These are phyloP conservation scores for Pseudogymnoascus sp. DNA, from an alignment of 2,329 filamentous ascomycete species.

Conservation along the genomic window DNA sequence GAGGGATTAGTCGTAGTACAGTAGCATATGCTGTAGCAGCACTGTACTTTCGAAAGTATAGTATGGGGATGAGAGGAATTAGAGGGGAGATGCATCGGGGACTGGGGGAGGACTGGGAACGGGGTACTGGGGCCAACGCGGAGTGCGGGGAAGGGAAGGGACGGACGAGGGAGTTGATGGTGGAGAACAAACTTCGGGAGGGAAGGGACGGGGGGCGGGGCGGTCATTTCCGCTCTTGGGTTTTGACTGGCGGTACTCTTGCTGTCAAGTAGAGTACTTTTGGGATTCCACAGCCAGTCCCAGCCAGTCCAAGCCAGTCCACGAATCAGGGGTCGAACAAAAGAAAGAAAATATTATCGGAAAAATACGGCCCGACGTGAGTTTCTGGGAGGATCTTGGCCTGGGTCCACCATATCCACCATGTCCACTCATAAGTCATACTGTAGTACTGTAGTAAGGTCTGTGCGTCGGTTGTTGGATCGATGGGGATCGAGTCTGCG, in stretches of 20 bases:
- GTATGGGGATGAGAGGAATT: neutral
- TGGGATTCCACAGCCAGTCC: neutral
- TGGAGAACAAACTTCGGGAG: neutral
- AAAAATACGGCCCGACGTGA: neutral
- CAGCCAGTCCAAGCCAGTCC: neutral
- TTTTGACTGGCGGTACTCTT: neutral
- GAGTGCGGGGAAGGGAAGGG: conserved; percentile 1
- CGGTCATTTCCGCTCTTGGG: neutral
- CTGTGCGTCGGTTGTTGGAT: conserved; percentile 4
- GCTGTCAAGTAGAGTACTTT: neutral
- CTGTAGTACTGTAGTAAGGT: too few species aligned
- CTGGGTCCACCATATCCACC: neutral
- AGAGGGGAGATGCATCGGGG: conserved; percentile 3
- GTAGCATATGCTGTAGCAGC: neutral
- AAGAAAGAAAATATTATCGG: neutral
- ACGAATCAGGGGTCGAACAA: neutral
- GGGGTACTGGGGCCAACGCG: neutral
- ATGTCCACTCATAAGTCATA: neutral
- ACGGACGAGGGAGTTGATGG: neutral
- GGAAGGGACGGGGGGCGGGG: conserved; percentile 1
- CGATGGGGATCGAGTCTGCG: neutral
- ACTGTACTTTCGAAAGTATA: neutral
- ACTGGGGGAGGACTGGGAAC: neutral
- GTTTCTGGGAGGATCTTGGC: neutral
- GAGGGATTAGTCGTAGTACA: neutral